Percentiles rank a stretch among this genome's conserved stretches.
phyloP scores from a whole-genome alignment of 2,329 filamentous ascomycete species.

The Exophiala sp. region DNA sequence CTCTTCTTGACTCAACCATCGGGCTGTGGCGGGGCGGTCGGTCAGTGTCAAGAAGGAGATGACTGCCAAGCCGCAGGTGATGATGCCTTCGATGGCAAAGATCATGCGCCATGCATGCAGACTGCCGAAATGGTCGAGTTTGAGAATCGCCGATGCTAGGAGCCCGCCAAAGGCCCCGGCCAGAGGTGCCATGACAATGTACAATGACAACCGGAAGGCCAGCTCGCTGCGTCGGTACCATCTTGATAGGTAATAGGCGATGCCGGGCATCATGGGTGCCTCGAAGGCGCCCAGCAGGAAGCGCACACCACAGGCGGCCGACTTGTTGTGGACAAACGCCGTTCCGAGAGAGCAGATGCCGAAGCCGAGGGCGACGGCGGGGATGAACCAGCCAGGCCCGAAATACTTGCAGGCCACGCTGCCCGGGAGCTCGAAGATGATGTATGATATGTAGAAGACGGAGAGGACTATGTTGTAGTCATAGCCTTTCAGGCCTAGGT shows the following conservation, averaged over 20 bases:
- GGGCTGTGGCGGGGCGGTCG: slow-evolving; percentile 61
- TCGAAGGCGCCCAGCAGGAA: slow-evolving; percentile 58
- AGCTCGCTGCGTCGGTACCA: slow-evolving; percentile 63
- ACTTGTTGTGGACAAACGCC: slow-evolving; percentile 56
- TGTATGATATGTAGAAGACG: slow-evolving; percentile 67
- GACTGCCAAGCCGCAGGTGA: slow-evolving; percentile 53
- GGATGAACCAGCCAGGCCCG: slow-evolving; percentile 67
- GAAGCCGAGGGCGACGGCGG: slow-evolving; percentile 56
- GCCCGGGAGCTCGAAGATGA: slow-evolving; percentile 64
- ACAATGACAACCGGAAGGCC: slow-evolving; percentile 60
- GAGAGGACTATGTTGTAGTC: slow-evolving; percentile 66
- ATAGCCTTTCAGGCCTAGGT: slow-evolving; percentile 54
- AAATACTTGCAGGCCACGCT: slow-evolving; percentile 65
- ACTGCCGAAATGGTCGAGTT: slow-evolving; percentile 52
- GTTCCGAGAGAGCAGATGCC: slow-evolving; percentile 59
- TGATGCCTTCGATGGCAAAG: slow-evolving; percentile 64
- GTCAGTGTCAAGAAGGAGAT: slow-evolving; percentile 60
- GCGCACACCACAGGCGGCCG: slow-evolving; percentile 53
- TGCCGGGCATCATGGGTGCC: slow-evolving; percentile 67
- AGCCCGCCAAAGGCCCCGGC: slow-evolving; percentile 67
- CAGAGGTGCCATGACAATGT: slow-evolving; percentile 64
- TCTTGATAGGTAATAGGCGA: slow-evolving; percentile 56
- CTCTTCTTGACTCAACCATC: slow-evolving; percentile 60
- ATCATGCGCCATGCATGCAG: slow-evolving; percentile 63
- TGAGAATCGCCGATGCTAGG: slow-evolving; percentile 59